Evolutionary conservation across 257 asterid species (phyloP).

Genomic region (Solanum chiquidenum): DNA sequence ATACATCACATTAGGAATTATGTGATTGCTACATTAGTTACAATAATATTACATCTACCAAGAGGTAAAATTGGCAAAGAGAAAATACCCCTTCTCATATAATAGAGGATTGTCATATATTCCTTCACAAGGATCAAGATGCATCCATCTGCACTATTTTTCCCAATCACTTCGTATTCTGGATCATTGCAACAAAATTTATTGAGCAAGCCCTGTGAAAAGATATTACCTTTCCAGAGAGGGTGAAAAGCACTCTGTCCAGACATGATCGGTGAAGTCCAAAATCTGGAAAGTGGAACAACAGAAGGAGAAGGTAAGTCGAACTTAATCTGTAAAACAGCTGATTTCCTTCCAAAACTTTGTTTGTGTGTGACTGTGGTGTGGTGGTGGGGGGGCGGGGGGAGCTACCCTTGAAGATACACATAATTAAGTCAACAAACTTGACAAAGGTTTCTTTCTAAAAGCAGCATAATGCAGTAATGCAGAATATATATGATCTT

Average conservation of each 20-base stretch:
- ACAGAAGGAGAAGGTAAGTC: constrained; percentile 1
- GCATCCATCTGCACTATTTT: constrained; percentile 87
- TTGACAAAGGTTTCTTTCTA: background rate
- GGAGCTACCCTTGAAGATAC: background rate
- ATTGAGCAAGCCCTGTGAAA: background rate
- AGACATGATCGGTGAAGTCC: constrained; percentile 94
- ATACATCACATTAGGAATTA: background rate
- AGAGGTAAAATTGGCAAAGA: constrained; percentile 6
- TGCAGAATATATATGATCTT: background rate
- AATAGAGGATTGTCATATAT: constrained; percentile 81
- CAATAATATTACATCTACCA: background rate
- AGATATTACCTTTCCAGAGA: constrained; percentile 56
- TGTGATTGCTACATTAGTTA: background rate
- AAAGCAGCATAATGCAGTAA: background rate
- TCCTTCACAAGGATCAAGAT: constrained; percentile 98
- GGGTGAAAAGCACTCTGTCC: constrained; percentile 94
- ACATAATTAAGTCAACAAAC: background rate
- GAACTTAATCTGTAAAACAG: background rate
- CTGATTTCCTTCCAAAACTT: background rate
- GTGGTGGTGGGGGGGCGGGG: background rate
- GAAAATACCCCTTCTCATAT: constrained; percentile 84
- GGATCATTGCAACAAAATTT: constrained; percentile 8
- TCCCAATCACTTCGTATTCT: background rate
- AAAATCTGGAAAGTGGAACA: constrained; percentile 33
- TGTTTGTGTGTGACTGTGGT: background rate